Evolutionary conservation across 1,139 yeast genomes (phyloP).

Genomic region (Pichia sp.): DNA sequence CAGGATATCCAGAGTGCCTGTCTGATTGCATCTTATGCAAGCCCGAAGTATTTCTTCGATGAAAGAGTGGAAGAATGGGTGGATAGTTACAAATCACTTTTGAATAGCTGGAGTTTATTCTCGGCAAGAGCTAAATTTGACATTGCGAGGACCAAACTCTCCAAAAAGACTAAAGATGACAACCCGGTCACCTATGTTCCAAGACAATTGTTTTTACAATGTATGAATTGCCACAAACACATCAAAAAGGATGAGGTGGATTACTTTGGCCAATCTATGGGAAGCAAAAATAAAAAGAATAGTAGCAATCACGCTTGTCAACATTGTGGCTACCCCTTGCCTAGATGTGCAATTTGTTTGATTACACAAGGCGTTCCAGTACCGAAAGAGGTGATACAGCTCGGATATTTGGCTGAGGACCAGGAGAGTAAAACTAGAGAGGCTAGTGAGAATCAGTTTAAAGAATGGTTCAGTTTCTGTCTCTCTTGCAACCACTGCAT

Average conservation of each 20-base stretch:
- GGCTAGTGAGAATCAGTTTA: slow-evolving; percentile 30
- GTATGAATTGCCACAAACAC: slow-evolving; percentile 74
- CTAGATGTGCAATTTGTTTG: slow-evolving; percentile 85
- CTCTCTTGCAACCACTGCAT: slow-evolving; percentile 86
- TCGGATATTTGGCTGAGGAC: slow-evolving; percentile 2
- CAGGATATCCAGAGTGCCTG: slow-evolving; percentile 94
- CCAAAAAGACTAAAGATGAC: slow-evolving; percentile 45
- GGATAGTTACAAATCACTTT: slow-evolving; percentile 59
- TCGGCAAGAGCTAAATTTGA: slow-evolving; percentile 77
- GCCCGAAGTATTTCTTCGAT: slow-evolving; percentile 76
- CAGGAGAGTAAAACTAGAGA: slow-evolving; percentile 5
- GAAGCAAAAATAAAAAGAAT: slow-evolving; percentile 6
- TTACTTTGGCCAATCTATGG: background rate
- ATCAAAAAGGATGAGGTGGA: slow-evolving; percentile 23
- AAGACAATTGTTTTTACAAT: slow-evolving; percentile 73
- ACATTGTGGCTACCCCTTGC: slow-evolving; percentile 83
- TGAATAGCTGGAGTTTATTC: slow-evolving; percentile 83
- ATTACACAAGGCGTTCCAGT: slow-evolving; percentile 72
- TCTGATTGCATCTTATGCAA: slow-evolving; percentile 68
- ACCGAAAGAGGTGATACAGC: slow-evolving; percentile 32
- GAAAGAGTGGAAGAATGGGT: slow-evolving; percentile 71
- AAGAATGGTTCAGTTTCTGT: slow-evolving; percentile 86
- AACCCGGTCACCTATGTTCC: slow-evolving; percentile 48
- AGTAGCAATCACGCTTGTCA: slow-evolving; percentile 45
- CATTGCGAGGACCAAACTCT: slow-evolving; percentile 62